Evolutionary conservation across 495 filamentous ascomycete genomes (phyloP).

Genomic region (Entonaema liquescens): DNA sequence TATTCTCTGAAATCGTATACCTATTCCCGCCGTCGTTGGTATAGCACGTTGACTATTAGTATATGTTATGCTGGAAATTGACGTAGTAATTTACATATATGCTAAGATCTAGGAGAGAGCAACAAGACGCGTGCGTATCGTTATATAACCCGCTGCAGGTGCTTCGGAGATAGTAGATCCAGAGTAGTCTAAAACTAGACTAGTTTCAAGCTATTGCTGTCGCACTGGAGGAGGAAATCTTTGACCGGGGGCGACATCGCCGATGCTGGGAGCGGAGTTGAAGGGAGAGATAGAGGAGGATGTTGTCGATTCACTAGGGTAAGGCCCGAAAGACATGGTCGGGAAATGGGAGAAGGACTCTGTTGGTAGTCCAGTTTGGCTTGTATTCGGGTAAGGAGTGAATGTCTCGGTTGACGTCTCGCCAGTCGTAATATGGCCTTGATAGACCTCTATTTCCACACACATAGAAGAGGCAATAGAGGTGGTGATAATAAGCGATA

Average conservation of each 20-base stretch:
- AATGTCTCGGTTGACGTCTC: background rate
- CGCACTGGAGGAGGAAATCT: conserved; percentile 18
- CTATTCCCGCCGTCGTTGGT: conserved; percentile 15
- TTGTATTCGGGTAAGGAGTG: background rate
- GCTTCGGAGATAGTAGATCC: conserved; percentile 21
- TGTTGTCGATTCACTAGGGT: background rate
- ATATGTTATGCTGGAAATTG: background rate
- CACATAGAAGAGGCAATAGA: background rate
- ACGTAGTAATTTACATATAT: conserved; percentile 6
- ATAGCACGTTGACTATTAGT: conserved; percentile 20
- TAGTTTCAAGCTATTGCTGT: conserved; percentile 2
- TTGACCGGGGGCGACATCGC: background rate
- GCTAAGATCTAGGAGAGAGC: conserved; percentile 27
- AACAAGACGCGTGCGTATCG: conserved; percentile 4
- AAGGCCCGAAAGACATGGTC: background rate
- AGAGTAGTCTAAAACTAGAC: background rate
- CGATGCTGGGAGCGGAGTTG: background rate
- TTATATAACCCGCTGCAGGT: conserved; percentile 12
- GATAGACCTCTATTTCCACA: background rate
- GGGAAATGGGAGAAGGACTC: conserved; percentile 1
- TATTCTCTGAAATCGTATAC: background rate
- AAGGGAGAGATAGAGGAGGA: background rate
- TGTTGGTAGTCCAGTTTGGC: background rate
- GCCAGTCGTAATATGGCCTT: background rate
- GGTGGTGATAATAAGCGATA: background rate